Evolutionary conservation across 2,329 filamentous ascomycete species (phyloP).

Genomic region (Dactylella cylindrospora): DNA sequence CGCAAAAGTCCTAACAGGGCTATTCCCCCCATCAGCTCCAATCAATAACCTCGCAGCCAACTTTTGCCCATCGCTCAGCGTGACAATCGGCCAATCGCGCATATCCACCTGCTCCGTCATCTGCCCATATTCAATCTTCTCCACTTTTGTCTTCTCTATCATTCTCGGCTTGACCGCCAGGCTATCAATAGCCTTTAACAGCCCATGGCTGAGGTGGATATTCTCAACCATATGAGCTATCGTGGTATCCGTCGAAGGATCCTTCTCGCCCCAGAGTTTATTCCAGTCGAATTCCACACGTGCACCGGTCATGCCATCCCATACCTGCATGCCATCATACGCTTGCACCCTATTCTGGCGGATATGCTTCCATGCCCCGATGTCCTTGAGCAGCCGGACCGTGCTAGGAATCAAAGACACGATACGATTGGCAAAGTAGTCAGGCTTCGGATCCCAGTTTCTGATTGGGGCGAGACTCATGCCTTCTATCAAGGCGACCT

Average conservation of each 20-base stretch:
- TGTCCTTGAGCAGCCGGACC: constrained; percentile 68
- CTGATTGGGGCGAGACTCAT: constrained; percentile 75
- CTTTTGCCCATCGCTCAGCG: constrained; percentile 66
- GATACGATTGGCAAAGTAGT: constrained; percentile 86
- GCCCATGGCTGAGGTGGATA: constrained; percentile 76
- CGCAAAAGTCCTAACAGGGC: constrained; percentile 85
- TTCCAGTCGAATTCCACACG: constrained; percentile 85
- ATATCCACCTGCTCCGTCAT: constrained; percentile 71
- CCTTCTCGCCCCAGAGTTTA: constrained; percentile 52
- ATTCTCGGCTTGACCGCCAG: constrained; percentile 66
- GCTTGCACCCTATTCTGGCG: constrained; percentile 72
- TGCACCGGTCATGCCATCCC: constrained; percentile 88
- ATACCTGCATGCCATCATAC: constrained; percentile 94
- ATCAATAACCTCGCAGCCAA: constrained; percentile 82
- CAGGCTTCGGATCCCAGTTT: constrained; percentile 66
- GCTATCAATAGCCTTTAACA: constrained; percentile 70
- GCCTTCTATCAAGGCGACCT: constrained; percentile 84
- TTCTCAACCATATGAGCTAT: constrained; percentile 99
- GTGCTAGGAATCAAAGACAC: constrained; percentile 91
- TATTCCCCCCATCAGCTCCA: constrained; percentile 92
- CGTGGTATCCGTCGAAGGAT: constrained; percentile 58
- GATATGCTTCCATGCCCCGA: constrained; percentile 82
- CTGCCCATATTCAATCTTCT: constrained; percentile 74
- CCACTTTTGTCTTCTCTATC: constrained; percentile 75
- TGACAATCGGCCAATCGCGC: constrained; percentile 82